A percentile compares a stretch with the other conserved stretches of the same genome.
Evolutionary conservation across 257 asterid genomes (phyloP).

Genomic region (Plantago ovata): DNA sequence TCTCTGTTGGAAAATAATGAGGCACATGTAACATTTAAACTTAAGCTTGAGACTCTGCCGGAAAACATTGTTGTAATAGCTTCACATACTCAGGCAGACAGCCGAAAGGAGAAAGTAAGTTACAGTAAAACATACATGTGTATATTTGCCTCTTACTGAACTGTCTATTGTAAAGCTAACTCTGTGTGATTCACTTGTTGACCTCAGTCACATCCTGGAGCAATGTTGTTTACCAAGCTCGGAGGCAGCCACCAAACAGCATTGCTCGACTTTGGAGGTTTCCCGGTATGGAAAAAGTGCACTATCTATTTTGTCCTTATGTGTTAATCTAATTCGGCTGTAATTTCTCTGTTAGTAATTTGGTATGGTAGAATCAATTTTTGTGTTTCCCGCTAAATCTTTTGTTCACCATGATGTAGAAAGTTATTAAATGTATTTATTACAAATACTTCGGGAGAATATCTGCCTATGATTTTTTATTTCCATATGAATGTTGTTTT

Average conservation of each 20-base stretch:
- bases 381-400: neutral
- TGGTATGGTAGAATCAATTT: neutral
- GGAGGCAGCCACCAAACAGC: conserved; percentile 96
- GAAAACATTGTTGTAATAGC: conserved; percentile 73
- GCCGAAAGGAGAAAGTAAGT: conserved; percentile 86
- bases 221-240: conserved; percentile 72
- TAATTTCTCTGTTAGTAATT: neutral
- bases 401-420: no score
- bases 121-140: neutral
- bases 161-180: conserved; percentile 4
- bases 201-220: conserved; percentile 77
- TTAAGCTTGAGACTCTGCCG: conserved; percentile 70
- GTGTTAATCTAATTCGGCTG: neutral
- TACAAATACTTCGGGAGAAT: no score
- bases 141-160: neutral
- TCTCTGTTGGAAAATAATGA: conserved; percentile 69
- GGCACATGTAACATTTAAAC: conserved; percentile 59
- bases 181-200: conserved; percentile 11
- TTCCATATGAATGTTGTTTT: no score
- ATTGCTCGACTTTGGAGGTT: conserved; percentile 72
- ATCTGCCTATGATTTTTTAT: no score
- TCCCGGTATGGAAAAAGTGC: conserved; percentile 53
- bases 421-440: no score
- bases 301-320: neutral
- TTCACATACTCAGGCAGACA: conserved; percentile 79